Conservation (phyloP, 306 rosid species). For the Rosa persica region DNA sequence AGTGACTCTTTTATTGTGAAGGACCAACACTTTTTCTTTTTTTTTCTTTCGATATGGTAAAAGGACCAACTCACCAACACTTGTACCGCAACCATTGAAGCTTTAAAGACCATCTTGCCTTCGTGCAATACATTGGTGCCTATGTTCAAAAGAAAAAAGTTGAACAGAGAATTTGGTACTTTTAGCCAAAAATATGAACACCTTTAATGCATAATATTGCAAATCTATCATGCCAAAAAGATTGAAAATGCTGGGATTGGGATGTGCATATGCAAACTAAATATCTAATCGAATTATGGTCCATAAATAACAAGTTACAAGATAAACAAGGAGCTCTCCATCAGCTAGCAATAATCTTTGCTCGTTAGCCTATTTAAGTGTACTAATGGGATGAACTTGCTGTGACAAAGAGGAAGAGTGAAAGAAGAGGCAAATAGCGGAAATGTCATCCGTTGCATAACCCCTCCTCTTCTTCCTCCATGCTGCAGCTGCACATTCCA, state of each 20-base stretch:
- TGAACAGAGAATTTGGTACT: too few species aligned
- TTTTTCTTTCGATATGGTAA: too few species aligned
- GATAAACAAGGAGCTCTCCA: background rate
- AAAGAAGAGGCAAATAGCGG: conserved; percentile 91
- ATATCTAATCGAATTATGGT: conserved; percentile 12
- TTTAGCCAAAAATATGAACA: too few species aligned
- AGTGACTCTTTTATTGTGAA: too few species aligned
- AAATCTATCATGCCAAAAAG: background rate
- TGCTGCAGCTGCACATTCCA: conserved; percentile 64
- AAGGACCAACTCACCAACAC: too few species aligned
- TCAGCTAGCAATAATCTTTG: background rate
- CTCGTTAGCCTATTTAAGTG: conserved; percentile 20
- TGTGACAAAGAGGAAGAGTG: conserved; percentile 36
- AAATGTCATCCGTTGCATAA: conserved; percentile 85
- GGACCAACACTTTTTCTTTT: too few species aligned
- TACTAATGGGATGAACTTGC: conserved; percentile 36
- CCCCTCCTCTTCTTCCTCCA: conserved; percentile 88
- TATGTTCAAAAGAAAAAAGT: too few species aligned
- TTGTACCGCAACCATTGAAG: too few species aligned
- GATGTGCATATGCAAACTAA: background rate
- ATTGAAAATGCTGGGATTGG: background rate
- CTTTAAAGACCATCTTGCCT: too few species aligned
- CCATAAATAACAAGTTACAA: conserved; percentile 17
- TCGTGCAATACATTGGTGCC: too few species aligned
- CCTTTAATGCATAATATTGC: background rate